phyloP scores from a whole-genome alignment of 768 basidiomycete genomes.

The Leccinum rimulosum region DNA sequence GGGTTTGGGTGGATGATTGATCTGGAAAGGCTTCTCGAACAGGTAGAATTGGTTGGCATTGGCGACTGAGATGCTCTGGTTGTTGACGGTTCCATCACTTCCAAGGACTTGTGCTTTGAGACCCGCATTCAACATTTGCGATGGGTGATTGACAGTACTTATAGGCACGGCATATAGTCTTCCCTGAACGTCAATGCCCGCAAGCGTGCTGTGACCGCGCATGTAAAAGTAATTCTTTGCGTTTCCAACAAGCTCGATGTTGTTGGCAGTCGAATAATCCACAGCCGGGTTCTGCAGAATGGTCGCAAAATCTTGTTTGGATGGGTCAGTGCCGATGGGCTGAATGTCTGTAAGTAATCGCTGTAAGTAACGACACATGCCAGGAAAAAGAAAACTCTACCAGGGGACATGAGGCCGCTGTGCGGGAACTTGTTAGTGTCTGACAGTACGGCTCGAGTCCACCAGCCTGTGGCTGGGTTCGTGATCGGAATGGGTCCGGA shows the following conservation, averaged over 20 bases:
- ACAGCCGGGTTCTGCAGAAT: background rate
- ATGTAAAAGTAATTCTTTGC: constrained; percentile 9
- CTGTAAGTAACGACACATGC: background rate
- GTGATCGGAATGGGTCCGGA: constrained; percentile 4
- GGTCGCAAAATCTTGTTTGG: background rate
- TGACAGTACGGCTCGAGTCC: background rate
- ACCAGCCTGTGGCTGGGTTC: constrained; percentile 13
- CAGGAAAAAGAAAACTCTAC: background rate
- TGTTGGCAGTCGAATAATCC: background rate
- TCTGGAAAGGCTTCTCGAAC: constrained; percentile 2
- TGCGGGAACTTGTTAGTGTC: constrained; percentile 7
- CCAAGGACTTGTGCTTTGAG: background rate
- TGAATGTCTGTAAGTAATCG: constrained; percentile 3
- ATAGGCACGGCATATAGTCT: background rate
- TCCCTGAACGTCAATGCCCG: constrained; percentile 9
- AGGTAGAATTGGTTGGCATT: constrained; percentile 4
- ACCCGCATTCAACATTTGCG: background rate
- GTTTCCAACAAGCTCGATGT: constrained; percentile 3
- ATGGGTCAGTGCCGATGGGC: constrained; percentile 3
- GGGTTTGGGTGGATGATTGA: background rate
- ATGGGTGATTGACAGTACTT: background rate
- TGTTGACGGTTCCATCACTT: background rate
- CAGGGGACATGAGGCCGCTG: background rate
- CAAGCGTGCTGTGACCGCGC: constrained; percentile 9
- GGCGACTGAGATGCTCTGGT: constrained; percentile 5